Conservation (phyloP, 257 asterid genomes). For the Nicotiana attenuata region DNA sequence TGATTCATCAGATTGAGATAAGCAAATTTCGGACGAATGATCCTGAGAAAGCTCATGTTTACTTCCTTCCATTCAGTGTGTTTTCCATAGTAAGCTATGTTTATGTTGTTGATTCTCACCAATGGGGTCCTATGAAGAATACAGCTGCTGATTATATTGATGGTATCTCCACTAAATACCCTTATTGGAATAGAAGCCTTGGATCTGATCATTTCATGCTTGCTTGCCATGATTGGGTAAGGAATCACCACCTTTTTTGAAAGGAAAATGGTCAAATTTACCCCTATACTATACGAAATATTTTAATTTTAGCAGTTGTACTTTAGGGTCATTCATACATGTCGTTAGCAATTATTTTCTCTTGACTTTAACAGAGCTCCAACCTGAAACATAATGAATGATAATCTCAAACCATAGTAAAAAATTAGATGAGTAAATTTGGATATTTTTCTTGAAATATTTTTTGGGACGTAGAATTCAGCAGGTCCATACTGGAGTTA, state of each 20-base stretch:
- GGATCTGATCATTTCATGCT: conserved; percentile 80
- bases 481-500: neutral
- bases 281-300: too few species aligned
- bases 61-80: conserved; percentile 56
- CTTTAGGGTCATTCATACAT: neutral
- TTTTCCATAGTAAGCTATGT: conserved; percentile 38
- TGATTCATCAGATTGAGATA: conserved; percentile 43
- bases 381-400: neutral
- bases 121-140: conserved; percentile 38
- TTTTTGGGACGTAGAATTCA: neutral
- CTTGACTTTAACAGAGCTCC: neutral
- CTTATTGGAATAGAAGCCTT: conserved; percentile 63
- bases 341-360: neutral
- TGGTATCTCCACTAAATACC: conserved; percentile 28
- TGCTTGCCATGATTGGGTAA: conserved; percentile 83
- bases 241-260: neutral
- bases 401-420: too few species aligned
- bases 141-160: conserved; percentile 24
- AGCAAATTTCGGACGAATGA: conserved; percentile 44
- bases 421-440: too few species aligned
- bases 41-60: conserved; percentile 42
- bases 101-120: conserved; percentile 30
- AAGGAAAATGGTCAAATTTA: too few species aligned
- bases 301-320: too few species aligned
- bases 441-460: too few species aligned